These are phyloP conservation scores for Botrytis medusae DNA, from an alignment of 2,329 filamentous ascomycete genomes.

Conservation along the genomic window DNA sequence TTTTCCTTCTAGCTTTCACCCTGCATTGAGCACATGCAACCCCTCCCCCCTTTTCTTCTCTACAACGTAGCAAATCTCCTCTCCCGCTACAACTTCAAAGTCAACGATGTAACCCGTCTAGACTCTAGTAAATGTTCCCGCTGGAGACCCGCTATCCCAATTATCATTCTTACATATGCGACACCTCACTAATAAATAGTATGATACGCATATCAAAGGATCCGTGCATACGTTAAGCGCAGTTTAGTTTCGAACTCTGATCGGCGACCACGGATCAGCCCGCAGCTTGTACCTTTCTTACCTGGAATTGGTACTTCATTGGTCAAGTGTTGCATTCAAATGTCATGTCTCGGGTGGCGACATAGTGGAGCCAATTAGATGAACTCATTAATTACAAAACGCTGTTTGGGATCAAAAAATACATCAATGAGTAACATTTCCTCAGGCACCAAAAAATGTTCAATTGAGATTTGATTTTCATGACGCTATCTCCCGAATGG, in stretches of 20 bases:
- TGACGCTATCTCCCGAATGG: not conserved
- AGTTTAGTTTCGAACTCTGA: not conserved
- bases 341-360: not conserved
- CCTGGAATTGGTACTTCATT: not conserved
- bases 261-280: slow-evolving; percentile 13
- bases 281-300: not conserved
- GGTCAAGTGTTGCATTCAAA: not conserved
- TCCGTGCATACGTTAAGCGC: not conserved
- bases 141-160: not conserved
- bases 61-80: not conserved
- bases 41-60: not conserved
- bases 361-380: not conserved
- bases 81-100: not conserved
- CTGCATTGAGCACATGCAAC: not conserved
- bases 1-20: not conserved
- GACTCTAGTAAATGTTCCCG: not conserved
- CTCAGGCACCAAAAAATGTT: not conserved
- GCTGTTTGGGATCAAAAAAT: not conserved
- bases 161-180: not conserved
- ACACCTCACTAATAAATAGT: not conserved
- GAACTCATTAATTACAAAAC: not conserved
- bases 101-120: not conserved
- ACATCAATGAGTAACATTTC: not conserved
- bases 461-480: not conserved
- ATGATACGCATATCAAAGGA: not conserved